Conservation (phyloP, 2,329 filamentous ascomycete genomes). For the Exophiala xenobiotica region DNA sequence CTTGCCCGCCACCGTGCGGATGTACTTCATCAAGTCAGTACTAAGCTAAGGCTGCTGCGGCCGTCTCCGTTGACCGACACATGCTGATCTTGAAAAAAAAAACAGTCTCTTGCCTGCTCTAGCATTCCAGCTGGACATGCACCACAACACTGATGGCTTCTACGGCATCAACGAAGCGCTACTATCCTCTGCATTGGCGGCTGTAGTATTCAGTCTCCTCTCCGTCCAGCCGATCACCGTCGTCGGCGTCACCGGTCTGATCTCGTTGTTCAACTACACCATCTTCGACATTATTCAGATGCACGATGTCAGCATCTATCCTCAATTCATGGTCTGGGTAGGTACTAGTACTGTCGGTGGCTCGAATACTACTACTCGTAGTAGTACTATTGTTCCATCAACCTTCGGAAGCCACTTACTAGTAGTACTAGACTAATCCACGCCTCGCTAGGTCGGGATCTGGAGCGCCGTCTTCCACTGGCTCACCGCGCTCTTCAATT, state of each 20-base stretch:
- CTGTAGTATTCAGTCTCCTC: conserved; percentile 55
- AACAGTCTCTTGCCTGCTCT: conserved; percentile 58
- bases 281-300: conserved; percentile 57
- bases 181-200: conserved; percentile 56
- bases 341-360: too few relatives aligned
- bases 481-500: conserved; percentile 53
- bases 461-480: conserved; percentile 60
- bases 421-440: too few relatives aligned
- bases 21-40: conserved; percentile 61
- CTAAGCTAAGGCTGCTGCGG: too few relatives aligned
- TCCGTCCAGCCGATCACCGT: conserved; percentile 57
- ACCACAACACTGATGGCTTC: conserved; percentile 54
- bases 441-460: too few relatives aligned
- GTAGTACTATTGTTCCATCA: too few relatives aligned
- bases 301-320: conserved; percentile 52
- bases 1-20: conserved; percentile 55
- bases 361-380: too few relatives aligned
- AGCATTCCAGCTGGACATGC: conserved; percentile 60
- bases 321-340: conserved; percentile 57
- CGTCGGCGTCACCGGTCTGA: conserved; percentile 57
- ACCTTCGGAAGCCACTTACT: too few relatives aligned
- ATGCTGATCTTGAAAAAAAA: too few relatives aligned
- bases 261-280: conserved; percentile 59
- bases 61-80: too few relatives aligned
- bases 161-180: conserved; percentile 59